phyloP scores from a whole-genome alignment of 805 yeast species.

The Ogataea neopini region DNA sequence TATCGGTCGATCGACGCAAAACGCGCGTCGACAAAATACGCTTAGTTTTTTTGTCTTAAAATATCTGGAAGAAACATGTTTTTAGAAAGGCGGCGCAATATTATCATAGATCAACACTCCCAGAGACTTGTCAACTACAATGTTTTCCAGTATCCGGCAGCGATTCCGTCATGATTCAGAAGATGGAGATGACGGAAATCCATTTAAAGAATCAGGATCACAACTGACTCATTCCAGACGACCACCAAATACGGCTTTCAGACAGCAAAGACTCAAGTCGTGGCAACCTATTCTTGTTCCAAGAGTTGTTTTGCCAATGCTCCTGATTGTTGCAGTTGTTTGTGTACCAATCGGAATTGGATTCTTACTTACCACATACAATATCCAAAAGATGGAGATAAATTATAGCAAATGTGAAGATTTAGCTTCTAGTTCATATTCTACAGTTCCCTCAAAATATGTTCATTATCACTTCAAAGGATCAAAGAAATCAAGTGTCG shows the following conservation, averaged over 20 bases:
- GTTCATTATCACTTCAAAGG: slow-evolving; percentile 61
- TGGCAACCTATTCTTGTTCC: slow-evolving; percentile 92
- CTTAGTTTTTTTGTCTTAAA: not conserved
- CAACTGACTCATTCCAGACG: slow-evolving; percentile 43
- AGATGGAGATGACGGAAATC: slow-evolving; percentile 32
- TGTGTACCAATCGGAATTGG: slow-evolving; percentile 93
- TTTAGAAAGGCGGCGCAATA: not conserved
- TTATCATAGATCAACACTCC: not conserved
- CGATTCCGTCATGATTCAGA: slow-evolving; percentile 31
- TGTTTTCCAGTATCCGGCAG: slow-evolving; percentile 31
- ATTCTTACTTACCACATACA: slow-evolving; percentile 71
- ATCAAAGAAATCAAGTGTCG: slow-evolving; percentile 34
- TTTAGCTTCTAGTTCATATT: slow-evolving; percentile 39
- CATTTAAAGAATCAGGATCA: slow-evolving; percentile 27
- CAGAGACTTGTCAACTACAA: not conserved
- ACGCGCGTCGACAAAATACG: not conserved
- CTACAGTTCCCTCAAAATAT: slow-evolving; percentile 59
- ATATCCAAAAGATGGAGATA: slow-evolving; percentile 71
- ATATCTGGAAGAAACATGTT: not conserved
- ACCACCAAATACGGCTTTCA: slow-evolving; percentile 75
- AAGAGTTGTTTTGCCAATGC: slow-evolving; percentile 81
- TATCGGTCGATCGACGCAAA: not conserved
- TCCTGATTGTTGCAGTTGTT: slow-evolving; percentile 69
- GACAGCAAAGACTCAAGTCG: slow-evolving; percentile 66
- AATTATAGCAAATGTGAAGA: slow-evolving; percentile 73